Conservation (phyloP, 2,329 filamentous ascomycete species). For the Pseudogymnoascus sp. region DNA sequence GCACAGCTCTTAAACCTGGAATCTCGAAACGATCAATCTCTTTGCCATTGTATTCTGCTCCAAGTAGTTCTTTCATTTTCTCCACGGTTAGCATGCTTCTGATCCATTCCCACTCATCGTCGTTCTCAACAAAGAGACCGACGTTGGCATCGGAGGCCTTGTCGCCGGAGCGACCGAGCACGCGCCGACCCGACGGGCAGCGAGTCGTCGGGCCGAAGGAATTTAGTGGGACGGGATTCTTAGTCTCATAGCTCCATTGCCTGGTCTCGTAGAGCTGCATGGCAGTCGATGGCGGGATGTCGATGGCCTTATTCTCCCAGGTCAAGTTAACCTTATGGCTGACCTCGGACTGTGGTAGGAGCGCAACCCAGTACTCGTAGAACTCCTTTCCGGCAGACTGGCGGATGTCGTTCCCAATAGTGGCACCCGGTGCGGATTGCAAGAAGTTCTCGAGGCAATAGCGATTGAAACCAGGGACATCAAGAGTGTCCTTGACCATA, state of each 20-base stretch:
- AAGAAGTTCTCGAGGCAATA: slow-evolving; percentile 30
- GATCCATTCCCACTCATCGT: slow-evolving; percentile 36
- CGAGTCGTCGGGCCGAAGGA: slow-evolving; percentile 24
- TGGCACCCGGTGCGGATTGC: slow-evolving; percentile 36
- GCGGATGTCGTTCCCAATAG: slow-evolving; percentile 33
- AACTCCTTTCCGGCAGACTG: slow-evolving; percentile 30
- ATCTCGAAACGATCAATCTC: slow-evolving; percentile 25
- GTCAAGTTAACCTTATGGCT: slow-evolving; percentile 18
- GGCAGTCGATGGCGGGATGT: slow-evolving; percentile 10
- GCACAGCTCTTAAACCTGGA: slow-evolving; percentile 19
- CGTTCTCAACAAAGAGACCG: slow-evolving; percentile 35
- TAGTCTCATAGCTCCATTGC: slow-evolving; percentile 15
- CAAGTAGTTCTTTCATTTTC: slow-evolving; percentile 24
- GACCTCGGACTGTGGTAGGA: slow-evolving; percentile 23
- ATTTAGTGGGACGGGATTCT: slow-evolving; percentile 17
- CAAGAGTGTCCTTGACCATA: slow-evolving; percentile 21
- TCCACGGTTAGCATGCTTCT: slow-evolving; percentile 23
- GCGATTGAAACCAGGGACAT: background rate
- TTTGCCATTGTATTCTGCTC: slow-evolving; percentile 23
- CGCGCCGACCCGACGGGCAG: slow-evolving; percentile 28
- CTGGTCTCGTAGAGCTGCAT: slow-evolving; percentile 7
- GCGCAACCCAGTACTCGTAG: slow-evolving; percentile 25
- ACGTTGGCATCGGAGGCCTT: slow-evolving; percentile 34
- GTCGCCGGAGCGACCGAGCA: slow-evolving; percentile 33
- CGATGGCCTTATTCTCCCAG: slow-evolving; percentile 18